Evolutionary conservation across 2,329 filamentous ascomycete species (phyloP), one percentile per base, ranked within the genome.

Genomic region (Nannizzia gypsea): DNA sequence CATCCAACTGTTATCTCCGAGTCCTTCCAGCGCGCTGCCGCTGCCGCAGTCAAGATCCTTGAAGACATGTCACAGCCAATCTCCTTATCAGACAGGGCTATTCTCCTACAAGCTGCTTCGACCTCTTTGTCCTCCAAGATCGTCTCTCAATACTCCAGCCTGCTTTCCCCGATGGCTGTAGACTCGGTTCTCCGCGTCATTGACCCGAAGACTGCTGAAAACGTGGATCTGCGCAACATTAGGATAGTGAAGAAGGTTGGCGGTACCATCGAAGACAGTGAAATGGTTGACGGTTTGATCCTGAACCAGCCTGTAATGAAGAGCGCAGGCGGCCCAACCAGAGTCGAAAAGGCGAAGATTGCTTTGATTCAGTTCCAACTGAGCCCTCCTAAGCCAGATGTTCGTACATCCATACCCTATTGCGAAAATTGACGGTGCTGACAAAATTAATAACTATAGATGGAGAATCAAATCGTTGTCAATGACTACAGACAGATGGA

Each of bases 401-500:
- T 90, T 80, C 70, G 84, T 77, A 42, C 17, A 3, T 22, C 5
- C 17, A 6, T 48, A 20, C 28, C 48, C 28, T 15, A 24, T 40
- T 52, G 44, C 54, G 65, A 67, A 67, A 67, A 56, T 38, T 58
- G 44, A 56, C 59, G 11, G 24, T 57, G 34, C 64, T 70, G 58
- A 72, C 58, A 36, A n/a, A 34, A 26, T 50, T 11, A 22, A 9
- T 6, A 57, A 34, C 24, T 61, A 56, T 67, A 90, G 85, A 99
- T 99, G 93, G 93, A 99, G 80, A 99, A 99, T 78, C 93, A 95
- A 71, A 97, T 99, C 65, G 87, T 95, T 34, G 93, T 99, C 70
- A 99, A 99, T 76, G 93, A 99, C 79, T 99, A 99, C 82, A 84
- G 93, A 71, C 93, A 99, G 75, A 99, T 99, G 93, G 93, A 99